Conservation (phyloP, 345 rosid genomes). For the Zanthoxylum bungeanum region DNA sequence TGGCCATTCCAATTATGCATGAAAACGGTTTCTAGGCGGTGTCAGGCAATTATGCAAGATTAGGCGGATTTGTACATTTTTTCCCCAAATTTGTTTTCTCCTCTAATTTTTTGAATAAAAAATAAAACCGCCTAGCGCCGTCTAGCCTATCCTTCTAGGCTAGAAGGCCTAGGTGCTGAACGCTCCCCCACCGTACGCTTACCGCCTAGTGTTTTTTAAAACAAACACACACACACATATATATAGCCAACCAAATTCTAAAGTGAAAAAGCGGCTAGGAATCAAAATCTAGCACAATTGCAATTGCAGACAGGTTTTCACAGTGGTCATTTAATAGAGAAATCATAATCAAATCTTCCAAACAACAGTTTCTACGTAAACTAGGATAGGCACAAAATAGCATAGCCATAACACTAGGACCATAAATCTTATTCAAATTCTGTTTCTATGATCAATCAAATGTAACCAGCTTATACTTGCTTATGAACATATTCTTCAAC, state of each 20-base stretch:
- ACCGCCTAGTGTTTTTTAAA: too few relatives aligned
- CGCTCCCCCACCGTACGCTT: too few relatives aligned
- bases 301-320: background rate
- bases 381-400: background rate
- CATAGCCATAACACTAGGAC: background rate
- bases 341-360: background rate
- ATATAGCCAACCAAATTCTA: background rate
- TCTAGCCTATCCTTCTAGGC: too few relatives aligned
- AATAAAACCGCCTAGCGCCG: too few relatives aligned
- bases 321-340: background rate
- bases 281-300: background rate
- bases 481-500: background rate
- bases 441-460: background rate
- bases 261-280: background rate
- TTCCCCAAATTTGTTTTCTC: too few relatives aligned
- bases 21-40: too few relatives aligned
- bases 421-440: background rate
- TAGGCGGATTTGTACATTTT: too few relatives aligned
- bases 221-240: too few relatives aligned
- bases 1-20: too few relatives aligned
- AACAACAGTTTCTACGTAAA: background rate
- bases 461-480: background rate
- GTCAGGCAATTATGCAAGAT: too few relatives aligned
- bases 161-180: too few relatives aligned
- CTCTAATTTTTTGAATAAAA: too few relatives aligned